phyloP scores from a whole-genome alignment of 2,329 filamentous ascomycete species.

The Cladosporium sp. region DNA sequence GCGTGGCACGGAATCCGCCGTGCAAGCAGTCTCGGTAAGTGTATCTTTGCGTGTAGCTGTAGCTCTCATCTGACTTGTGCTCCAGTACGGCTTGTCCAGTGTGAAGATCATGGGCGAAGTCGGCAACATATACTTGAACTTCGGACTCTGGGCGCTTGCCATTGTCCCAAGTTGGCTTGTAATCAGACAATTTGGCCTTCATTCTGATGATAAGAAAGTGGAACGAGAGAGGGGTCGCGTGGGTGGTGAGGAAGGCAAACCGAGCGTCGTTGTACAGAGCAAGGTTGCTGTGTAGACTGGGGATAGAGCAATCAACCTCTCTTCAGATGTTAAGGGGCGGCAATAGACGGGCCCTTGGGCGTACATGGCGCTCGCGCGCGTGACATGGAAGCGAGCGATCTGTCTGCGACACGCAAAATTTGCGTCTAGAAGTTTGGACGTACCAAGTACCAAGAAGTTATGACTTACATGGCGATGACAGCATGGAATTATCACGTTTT shows the following conservation, averaged over 20 bases:
- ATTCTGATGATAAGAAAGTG: constrained; percentile 14
- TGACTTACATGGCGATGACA: no score
- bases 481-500: no score
- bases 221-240: constrained; percentile 11
- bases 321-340: no score
- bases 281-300: neutral
- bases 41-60: neutral
- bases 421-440: no score
- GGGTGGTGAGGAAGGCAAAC: neutral
- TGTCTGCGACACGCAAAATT: no score
- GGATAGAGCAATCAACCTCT: no score
- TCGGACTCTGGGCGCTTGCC: constrained; percentile 62
- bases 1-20: constrained; percentile 67
- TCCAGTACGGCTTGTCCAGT: constrained; percentile 61
- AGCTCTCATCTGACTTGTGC: neutral
- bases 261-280: neutral
- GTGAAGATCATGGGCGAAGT: constrained; percentile 60
- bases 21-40: constrained; percentile 62
- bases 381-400: no score
- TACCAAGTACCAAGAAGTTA: no score
- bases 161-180: constrained; percentile 66
- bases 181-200: constrained; percentile 51
- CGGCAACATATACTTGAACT: constrained; percentile 67
- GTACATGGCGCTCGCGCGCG: neutral
- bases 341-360: no score